A percentile compares a stretch with the other conserved stretches of the same genome.
Conservation (phyloP, 495 filamentous ascomycete genomes). For the Penicillium subrubescens region DNA sequence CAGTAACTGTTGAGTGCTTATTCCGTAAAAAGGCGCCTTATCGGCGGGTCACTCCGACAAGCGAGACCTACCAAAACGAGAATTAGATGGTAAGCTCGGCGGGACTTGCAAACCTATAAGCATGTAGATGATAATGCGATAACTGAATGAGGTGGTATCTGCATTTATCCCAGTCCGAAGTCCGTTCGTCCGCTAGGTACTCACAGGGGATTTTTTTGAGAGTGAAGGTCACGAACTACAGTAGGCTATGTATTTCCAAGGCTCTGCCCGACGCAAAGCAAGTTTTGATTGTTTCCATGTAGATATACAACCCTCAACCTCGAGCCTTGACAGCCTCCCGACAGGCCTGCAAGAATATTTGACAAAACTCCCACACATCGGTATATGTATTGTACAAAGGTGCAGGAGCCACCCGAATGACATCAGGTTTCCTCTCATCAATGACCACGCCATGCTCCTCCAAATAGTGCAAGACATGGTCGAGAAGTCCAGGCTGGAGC, state of each 20-base stretch:
- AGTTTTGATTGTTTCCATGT: not conserved
- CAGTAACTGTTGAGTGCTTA: not conserved
- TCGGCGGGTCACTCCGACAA: conserved; percentile 16
- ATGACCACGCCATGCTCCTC: conserved; percentile 74
- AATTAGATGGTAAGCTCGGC: not conserved
- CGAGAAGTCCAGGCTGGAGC: conserved; percentile 67
- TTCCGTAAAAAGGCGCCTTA: not conserved
- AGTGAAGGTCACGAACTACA: too few species aligned
- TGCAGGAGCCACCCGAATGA: conserved; percentile 88
- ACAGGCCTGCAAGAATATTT: conserved; percentile 48
- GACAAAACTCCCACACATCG: conserved; percentile 78
- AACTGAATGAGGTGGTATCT: not conserved
- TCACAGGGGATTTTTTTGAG: too few species aligned
- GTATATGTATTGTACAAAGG: conserved; percentile 85
- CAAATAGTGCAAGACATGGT: conserved; percentile 65
- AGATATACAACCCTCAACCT: conserved; percentile 8
- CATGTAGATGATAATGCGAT: not conserved
- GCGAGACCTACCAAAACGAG: not conserved
- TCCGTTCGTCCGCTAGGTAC: not conserved
- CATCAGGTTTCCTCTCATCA: conserved; percentile 88
- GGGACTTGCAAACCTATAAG: not conserved
- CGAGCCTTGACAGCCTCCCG: conserved; percentile 31
- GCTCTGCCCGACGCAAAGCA: not conserved
- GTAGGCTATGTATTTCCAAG: not conserved
- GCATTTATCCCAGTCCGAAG: not conserved